A percentile compares a stretch with the other conserved stretches of the same genome.
Evolutionary conservation across 208 protist genomes (phyloP).

Genomic region (Crithidia brevicula): DNA sequence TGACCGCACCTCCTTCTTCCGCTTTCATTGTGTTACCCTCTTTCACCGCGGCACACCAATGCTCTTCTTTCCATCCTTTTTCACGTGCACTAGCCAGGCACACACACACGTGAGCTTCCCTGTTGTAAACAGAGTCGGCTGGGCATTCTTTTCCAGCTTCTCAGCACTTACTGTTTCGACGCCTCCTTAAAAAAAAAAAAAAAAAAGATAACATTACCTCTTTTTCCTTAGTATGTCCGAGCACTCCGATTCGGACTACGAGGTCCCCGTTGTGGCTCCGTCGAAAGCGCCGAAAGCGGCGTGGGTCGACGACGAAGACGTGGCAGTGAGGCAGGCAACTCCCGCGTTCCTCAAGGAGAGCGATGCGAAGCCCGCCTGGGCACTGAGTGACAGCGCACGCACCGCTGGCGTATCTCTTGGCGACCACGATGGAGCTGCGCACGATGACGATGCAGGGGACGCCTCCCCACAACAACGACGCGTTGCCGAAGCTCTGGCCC

Average conservation of each 20-base stretch:
- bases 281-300: constrained; percentile 28
- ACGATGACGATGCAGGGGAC: constrained; percentile 6
- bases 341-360: constrained; percentile 52
- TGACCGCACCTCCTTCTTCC: too few relatives aligned
- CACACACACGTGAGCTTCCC: too few relatives aligned
- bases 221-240: constrained; percentile 17
- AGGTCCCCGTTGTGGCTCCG: neutral
- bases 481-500: constrained; percentile 15
- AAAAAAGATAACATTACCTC: neutral
- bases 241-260: constrained; percentile 1
- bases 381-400: constrained; percentile 42
- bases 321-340: constrained; percentile 22
- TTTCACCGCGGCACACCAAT: too few relatives aligned
- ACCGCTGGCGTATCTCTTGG: neutral
- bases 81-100: too few relatives aligned
- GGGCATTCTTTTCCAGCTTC: too few relatives aligned
- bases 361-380: constrained; percentile 61
- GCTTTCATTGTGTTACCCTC: too few relatives aligned
- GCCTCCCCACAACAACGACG: constrained; percentile 7
- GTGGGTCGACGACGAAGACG: constrained; percentile 78
- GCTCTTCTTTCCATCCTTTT: too few relatives aligned
- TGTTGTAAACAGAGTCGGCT: too few relatives aligned
- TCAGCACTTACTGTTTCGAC: too few relatives aligned
- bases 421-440: constrained; percentile 2
- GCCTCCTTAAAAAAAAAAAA: neutral